These are phyloP conservation scores for Didymella exigua DNA, from an alignment of 2,329 filamentous ascomycete species.

Conservation along the genomic window DNA sequence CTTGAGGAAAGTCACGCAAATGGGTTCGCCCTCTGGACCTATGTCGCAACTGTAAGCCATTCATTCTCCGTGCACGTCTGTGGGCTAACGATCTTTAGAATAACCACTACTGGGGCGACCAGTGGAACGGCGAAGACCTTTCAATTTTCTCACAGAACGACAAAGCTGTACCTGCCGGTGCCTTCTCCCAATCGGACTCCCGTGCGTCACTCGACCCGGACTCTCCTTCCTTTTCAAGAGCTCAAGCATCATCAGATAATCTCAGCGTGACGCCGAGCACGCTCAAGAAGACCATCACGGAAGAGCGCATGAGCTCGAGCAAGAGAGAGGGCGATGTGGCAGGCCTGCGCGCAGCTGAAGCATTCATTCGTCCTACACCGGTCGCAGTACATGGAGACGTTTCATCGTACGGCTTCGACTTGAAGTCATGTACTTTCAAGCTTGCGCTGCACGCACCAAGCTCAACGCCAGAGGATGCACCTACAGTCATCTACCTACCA, in stretches of 20 bases:
- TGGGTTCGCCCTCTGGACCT: constrained; percentile 89
- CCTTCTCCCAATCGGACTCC: constrained; percentile 59
- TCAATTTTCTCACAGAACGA: constrained; percentile 90
- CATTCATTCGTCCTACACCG: constrained; percentile 85
- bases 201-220: constrained; percentile 56
- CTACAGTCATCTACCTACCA: constrained; percentile 84
- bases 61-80: not conserved
- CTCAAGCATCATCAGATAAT: constrained; percentile 52
- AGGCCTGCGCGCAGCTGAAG: constrained; percentile 88
- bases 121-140: constrained; percentile 97
- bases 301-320: constrained; percentile 52
- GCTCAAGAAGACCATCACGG: constrained; percentile 73
- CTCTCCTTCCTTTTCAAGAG: constrained; percentile 62
- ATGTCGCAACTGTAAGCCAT: constrained; percentile 68
- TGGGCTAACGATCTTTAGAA: constrained; percentile 61
- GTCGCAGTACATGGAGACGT: constrained; percentile 76
- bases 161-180: constrained; percentile 59
- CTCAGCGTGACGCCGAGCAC: constrained; percentile 72
- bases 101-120: constrained; percentile 84
- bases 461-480: constrained; percentile 65
- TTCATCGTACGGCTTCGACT: constrained; percentile 76
- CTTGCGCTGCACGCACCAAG: constrained; percentile 69
- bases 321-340: constrained; percentile 34
- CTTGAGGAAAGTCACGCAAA: constrained; percentile 83
- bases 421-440: constrained; percentile 77